These are phyloP conservation scores for Eutrema salsugineum DNA, from an alignment of 441 rosid genomes.

Conservation along the genomic window DNA sequence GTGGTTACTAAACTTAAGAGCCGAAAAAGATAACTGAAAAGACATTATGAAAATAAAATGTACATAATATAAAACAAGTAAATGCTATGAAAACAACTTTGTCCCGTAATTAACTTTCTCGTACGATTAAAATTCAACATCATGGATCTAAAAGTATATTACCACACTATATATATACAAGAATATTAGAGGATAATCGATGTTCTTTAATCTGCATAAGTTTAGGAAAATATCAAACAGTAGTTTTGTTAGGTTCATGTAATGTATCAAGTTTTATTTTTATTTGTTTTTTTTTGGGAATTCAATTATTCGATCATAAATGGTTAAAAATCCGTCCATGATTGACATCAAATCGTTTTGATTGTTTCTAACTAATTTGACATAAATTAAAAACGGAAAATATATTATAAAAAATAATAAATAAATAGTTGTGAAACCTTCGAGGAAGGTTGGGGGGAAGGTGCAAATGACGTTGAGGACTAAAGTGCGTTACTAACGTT, in stretches of 20 bases:
- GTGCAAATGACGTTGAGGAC: slow-evolving; percentile 31
- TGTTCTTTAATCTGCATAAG: not conserved
- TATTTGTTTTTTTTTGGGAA: not conserved
- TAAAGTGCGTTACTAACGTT: slow-evolving; percentile 26
- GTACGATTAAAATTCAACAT: not conserved
- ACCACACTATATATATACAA: not conserved
- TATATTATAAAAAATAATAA: not conserved
- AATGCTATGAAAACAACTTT: not conserved
- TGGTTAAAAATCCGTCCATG: not conserved
- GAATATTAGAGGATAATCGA: not conserved
- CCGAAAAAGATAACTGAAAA: not conserved
- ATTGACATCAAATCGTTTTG: not conserved
- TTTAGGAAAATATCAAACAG: not conserved
- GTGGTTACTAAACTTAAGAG: not conserved
- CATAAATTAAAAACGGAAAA: not conserved
- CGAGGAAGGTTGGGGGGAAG: slow-evolving; percentile 37
- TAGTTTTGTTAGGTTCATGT: not conserved
- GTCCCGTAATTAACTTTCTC: too few species aligned
- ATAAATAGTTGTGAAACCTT: slow-evolving; percentile 17
- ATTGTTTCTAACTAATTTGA: slow-evolving; percentile 5
- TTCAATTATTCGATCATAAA: not conserved
- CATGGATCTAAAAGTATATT: not conserved
- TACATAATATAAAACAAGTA: not conserved
- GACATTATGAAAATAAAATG: not conserved
- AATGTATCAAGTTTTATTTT: not conserved